Conservation (phyloP, 805 yeast genomes). For the Kregervanrija pseudodelftensis region DNA sequence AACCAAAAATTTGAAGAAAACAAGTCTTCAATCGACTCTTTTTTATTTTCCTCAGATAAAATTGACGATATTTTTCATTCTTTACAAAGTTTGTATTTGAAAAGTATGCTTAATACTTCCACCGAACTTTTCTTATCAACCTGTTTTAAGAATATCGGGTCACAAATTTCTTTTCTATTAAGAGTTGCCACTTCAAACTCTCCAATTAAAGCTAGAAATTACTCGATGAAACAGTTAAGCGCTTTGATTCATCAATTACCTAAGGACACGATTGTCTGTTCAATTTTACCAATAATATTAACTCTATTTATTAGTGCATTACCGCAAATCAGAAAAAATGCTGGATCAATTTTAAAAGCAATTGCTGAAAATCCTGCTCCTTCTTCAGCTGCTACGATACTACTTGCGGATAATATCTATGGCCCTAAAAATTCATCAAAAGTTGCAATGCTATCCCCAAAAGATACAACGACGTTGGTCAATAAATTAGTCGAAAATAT, state of each 20-base stretch:
- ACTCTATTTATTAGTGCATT: conserved; percentile 47
- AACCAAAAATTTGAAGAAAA: conserved; percentile 5
- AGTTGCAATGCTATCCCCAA: conserved; percentile 54
- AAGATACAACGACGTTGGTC: conserved; percentile 49
- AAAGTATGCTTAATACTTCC: conserved; percentile 28
- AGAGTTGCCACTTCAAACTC: conserved; percentile 50
- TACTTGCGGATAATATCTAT: conserved; percentile 51
- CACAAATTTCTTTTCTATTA: conserved; percentile 45
- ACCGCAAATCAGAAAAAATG: conserved; percentile 41
- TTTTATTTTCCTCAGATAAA: conserved; percentile 25
- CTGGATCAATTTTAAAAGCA: conserved; percentile 31
- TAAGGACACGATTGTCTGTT: conserved; percentile 32
- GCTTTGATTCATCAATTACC: conserved; percentile 30
- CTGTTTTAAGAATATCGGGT: conserved; percentile 12
- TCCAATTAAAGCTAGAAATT: conserved; percentile 50
- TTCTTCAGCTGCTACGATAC: conserved; percentile 31
- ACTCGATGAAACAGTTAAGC: conserved; percentile 38
- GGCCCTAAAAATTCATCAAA: conserved; percentile 37
- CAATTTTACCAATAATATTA: conserved; percentile 52
- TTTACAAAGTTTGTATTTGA: conserved; percentile 36
- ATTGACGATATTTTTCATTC: conserved; percentile 34
- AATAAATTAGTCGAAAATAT: conserved; percentile 30
- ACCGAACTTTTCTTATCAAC: conserved; percentile 12
- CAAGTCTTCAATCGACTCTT: conserved; percentile 24
- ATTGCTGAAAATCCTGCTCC: conserved; percentile 30